Conservation (phyloP, 352 stramenopile species). For the Thalassiosira exigua region DNA sequence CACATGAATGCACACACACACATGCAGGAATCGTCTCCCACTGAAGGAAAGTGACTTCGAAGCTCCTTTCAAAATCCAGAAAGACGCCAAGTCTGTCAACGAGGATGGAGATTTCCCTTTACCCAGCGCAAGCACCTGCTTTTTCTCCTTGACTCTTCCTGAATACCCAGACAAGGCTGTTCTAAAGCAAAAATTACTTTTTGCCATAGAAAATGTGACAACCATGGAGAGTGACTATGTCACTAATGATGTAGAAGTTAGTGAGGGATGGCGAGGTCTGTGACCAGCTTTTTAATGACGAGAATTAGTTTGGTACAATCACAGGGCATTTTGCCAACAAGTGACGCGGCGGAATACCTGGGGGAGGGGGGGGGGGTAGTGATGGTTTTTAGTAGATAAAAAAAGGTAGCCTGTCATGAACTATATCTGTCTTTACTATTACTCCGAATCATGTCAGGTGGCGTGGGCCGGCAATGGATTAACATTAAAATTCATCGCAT, state of each 20-base stretch:
- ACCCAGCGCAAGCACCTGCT: slow-evolving; percentile 98
- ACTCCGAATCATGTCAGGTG: no score
- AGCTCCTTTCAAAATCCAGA: slow-evolving; percentile 88
- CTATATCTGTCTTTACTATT: no score
- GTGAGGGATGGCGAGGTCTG: slow-evolving; percentile 56
- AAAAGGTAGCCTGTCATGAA: no score
- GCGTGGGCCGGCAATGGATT: no score
- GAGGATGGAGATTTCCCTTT: slow-evolving; percentile 88
- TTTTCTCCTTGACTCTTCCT: slow-evolving; percentile 96
- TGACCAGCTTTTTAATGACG: no score
- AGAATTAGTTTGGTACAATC: no score
- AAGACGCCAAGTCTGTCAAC: slow-evolving; percentile 68
- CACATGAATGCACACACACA: no score
- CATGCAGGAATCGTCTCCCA: slow-evolving; percentile 94
- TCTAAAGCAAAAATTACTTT: slow-evolving; percentile 82
- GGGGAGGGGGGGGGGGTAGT: no score
- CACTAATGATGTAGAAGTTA: slow-evolving; percentile 85
- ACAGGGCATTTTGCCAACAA: no score
- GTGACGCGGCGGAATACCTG: no score
- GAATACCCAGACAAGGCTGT: slow-evolving; percentile 88
- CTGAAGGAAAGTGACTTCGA: slow-evolving; percentile 96
- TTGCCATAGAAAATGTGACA: slow-evolving; percentile 85
- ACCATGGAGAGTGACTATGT: slow-evolving; percentile 88
- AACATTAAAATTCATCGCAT: no score
- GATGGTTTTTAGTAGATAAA: slow-evolving; percentile 25